phyloP scores from a whole-genome alignment of 257 asterid genomes.

The Capsicum chinense region DNA sequence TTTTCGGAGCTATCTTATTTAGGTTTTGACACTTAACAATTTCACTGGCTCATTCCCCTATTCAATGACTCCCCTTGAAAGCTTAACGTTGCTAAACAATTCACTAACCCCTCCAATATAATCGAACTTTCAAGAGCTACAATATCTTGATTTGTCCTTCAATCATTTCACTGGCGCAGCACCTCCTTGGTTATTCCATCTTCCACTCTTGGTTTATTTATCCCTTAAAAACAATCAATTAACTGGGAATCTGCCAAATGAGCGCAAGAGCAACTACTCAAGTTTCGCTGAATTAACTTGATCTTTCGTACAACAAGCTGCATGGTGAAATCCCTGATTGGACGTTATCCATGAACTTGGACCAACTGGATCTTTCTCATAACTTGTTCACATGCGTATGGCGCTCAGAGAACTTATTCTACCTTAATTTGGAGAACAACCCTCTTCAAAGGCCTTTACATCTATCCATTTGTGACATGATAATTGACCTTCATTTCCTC shows the following conservation, averaged over 20 bases:
- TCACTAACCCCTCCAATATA: background rate
- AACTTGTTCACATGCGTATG: conserved; percentile 7
- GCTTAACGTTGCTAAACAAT: background rate
- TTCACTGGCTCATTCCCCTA: background rate
- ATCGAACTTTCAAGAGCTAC: background rate
- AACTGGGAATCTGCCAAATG: background rate
- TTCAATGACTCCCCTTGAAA: background rate
- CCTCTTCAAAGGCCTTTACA: conserved; percentile 16
- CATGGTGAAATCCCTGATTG: background rate
- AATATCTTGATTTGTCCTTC: accelerated
- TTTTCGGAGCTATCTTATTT: background rate
- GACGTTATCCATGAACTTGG: background rate
- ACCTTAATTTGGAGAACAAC: conserved; percentile 11
- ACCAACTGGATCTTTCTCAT: background rate
- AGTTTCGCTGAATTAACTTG: background rate
- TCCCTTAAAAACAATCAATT: background rate
- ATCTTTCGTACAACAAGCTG: background rate
- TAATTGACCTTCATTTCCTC: background rate
- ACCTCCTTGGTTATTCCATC: background rate
- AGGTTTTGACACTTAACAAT: background rate
- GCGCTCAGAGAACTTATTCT: background rate
- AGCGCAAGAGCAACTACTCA: background rate
- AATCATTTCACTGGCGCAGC: background rate
- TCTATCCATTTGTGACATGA: background rate
- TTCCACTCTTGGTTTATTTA: background rate